Evolutionary conservation across 2,329 filamentous ascomycete species (phyloP), one percentile per base, ranked within the genome.

Genomic region (Neonectria faginata): DNA sequence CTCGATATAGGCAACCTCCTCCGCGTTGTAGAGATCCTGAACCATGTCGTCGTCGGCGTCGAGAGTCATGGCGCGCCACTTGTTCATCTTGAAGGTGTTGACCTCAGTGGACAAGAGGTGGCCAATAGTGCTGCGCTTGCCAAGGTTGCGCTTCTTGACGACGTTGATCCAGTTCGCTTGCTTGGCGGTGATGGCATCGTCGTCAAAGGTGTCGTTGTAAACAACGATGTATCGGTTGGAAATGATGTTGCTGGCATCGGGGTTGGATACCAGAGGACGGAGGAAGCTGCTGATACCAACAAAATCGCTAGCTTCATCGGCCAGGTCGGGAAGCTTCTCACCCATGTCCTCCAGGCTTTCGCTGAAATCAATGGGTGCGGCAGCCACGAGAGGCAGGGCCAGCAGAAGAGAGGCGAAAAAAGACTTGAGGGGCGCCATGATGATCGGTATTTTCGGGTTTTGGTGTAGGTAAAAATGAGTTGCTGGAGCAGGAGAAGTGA

Each of bases 171-270:
- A 81, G 60, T 77, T 80, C 33, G 79, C 76, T 72, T 86, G 79
- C 75, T 88, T 85, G 53, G 81, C 78, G 41, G 79, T 76, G 70
- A 90, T 83, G 41, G 79, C 78, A 16, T 81, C 82, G 22, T 83
- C 78, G 66, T 78, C 80, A 69, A 82, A 83, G 60, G 82, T 84
- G 67, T 80, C 81, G 76, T 89, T 87, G 81, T 89, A 90, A 62
- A 91, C 87, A 59, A 90, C 87, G 66, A 91, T 90, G 77, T 89
- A 91, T 53, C 82, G 80, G 78, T 86, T 84, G 39, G 85, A 78
- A 52, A 90, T 83, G 63, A 85, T 76, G 70, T 87, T 79, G 10
- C 69, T 69, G 59, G 82, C 82, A 33, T 82, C 76, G 2, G 81
- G 75, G 73, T 89, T 89, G 71, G 78, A 76, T 71, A 89, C 77